Evolutionary conservation across 139 green algal genomes (phyloP).

Genomic region (Diplosphaera chodatii): DNA sequence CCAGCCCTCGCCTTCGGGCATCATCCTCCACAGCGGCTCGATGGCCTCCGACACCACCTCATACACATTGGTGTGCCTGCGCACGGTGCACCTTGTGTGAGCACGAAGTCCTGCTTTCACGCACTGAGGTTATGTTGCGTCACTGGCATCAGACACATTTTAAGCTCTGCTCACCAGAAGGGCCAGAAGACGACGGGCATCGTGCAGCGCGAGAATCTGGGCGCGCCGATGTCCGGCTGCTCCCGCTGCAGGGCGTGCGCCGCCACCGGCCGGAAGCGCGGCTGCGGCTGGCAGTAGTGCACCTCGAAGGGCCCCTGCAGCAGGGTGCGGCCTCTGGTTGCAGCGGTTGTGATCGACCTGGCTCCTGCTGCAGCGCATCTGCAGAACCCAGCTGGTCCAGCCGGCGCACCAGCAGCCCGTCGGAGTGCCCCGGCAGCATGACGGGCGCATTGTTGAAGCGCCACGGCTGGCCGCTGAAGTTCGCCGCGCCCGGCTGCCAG

Average conservation of each 20-base stretch:
- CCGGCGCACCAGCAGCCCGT: background rate
- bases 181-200: slow-evolving; percentile 20
- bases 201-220: slow-evolving; percentile 1
- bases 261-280: background rate
- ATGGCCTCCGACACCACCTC: background rate
- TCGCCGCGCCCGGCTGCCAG: background rate
- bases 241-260: background rate
- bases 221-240: background rate
- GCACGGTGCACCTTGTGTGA: background rate
- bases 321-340: no score
- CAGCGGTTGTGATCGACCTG: no score
- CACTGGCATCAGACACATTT: no score
- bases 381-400: no score
- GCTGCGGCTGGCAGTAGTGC: background rate
- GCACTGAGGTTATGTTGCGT: no score
- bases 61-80: background rate
- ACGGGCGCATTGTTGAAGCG: background rate
- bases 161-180: background rate
- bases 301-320: background rate
- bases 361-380: no score
- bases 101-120: background rate
- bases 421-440: background rate
- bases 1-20: background rate
- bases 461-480: background rate
- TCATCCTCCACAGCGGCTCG: background rate